Conservation (phyloP, 2,329 filamentous ascomycete genomes). For the Cyphellophora europaea region DNA sequence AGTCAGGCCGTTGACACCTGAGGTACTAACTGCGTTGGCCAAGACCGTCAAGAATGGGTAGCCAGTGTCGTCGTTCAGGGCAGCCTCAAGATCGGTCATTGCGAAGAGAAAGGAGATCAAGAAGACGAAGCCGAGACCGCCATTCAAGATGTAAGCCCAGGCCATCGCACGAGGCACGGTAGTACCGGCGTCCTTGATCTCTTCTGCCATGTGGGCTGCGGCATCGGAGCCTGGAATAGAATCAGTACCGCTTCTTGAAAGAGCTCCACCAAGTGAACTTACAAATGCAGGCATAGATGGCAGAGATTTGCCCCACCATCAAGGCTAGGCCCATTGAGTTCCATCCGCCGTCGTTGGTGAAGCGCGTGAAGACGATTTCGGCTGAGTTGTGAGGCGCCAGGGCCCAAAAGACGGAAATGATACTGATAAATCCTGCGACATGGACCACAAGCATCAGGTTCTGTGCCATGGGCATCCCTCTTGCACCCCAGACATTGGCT, state of each 20-base stretch:
- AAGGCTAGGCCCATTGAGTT: conserved; percentile 24
- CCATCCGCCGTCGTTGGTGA: conserved; percentile 31
- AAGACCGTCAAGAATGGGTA: conserved; percentile 43
- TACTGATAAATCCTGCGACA: conserved; percentile 26
- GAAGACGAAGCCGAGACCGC: conserved; percentile 32
- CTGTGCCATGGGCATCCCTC: conserved; percentile 27
- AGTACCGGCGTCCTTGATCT: conserved; percentile 36
- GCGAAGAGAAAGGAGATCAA: conserved; percentile 35
- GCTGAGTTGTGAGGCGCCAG: conserved; percentile 23
- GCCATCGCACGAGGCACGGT: conserved; percentile 37
- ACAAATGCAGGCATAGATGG: conserved; percentile 23
- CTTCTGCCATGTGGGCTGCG: conserved; percentile 36
- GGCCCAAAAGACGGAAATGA: conserved; percentile 24
- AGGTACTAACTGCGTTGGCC: conserved; percentile 17
- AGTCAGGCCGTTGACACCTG: conserved; percentile 24
- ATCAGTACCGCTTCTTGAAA: too few species aligned
- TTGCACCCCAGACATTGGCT: conserved; percentile 29
- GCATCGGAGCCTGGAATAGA: conserved; percentile 11
- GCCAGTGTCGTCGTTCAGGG: conserved; percentile 31
- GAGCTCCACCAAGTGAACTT: too few species aligned
- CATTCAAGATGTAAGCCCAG: conserved; percentile 36
- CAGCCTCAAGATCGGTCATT: conserved; percentile 22
- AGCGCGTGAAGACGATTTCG: conserved; percentile 26
- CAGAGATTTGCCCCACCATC: conserved; percentile 28
- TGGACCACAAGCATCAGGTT: conserved; percentile 30